Conservation (phyloP, 2,329 filamentous ascomycete species). For the Xylariales sp. region DNA sequence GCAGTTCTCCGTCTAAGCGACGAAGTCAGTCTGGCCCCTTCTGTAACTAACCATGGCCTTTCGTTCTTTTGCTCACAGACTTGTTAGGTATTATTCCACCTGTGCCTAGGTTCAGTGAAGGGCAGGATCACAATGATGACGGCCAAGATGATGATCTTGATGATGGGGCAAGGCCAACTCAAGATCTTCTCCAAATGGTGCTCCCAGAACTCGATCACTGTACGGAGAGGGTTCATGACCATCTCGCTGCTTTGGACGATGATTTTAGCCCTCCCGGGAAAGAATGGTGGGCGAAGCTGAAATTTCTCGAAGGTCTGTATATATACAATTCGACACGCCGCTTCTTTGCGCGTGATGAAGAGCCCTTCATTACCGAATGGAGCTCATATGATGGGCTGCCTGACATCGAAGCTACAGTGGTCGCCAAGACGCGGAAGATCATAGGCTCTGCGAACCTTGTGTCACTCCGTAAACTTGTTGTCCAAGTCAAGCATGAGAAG, state of each 20-base stretch:
- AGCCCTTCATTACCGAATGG: conserved; percentile 17
- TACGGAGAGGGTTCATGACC: not conserved
- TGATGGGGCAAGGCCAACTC: not conserved
- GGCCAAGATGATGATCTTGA: not conserved
- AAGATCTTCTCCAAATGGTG: not conserved
- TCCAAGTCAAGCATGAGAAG: conserved; percentile 13
- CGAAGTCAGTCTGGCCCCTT: not conserved
- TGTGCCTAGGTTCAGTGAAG: not conserved
- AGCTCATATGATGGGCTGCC: no score
- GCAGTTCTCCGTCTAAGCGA: not conserved
- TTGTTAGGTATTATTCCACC: conserved; percentile 9
- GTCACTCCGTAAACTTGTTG: conserved; percentile 17
- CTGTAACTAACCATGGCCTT: no score
- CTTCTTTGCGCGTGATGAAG: conserved; percentile 12
- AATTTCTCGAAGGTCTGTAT: not conserved
- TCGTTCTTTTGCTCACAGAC: no score
- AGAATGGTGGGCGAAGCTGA: not conserved
- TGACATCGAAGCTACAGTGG: not conserved
- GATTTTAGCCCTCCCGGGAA: not conserved
- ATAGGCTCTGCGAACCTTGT: conserved; percentile 20
- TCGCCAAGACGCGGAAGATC: conserved; percentile 10
- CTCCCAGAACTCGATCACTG: not conserved
- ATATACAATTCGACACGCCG: conserved; percentile 17
- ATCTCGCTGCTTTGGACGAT: not conserved
- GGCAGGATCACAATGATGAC: not conserved